Evolutionary conservation across 257 asterid genomes (phyloP).

Genomic region (Hygrophila difformis): DNA sequence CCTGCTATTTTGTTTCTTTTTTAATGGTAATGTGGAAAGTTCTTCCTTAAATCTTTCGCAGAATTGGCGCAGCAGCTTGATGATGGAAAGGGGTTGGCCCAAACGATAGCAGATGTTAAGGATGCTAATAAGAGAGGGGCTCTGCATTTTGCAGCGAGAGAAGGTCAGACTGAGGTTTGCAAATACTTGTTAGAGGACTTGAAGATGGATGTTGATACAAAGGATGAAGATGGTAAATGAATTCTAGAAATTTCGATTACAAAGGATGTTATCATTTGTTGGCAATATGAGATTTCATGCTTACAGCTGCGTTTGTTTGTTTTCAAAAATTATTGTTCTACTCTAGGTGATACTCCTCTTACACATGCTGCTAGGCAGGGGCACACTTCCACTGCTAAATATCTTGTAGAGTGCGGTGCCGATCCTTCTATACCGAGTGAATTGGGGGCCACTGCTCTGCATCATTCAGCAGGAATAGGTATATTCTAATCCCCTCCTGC

Average conservation of each 20-base stretch:
- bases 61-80: constrained; percentile 66
- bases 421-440: constrained; percentile 81
- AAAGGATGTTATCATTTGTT: neutral
- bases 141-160: constrained; percentile 88
- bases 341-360: constrained; percentile 83
- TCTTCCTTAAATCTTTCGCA: constrained; percentile 5
- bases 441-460: constrained; percentile 79
- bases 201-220: constrained; percentile 61
- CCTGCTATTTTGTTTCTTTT: neutral
- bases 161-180: constrained; percentile 84
- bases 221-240: constrained; percentile 94
- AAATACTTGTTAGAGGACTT: constrained; percentile 80
- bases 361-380: constrained; percentile 89
- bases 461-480: constrained; percentile 89
- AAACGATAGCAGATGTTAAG: constrained; percentile 66
- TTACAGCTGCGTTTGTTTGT: neutral
- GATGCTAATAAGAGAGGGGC: constrained; percentile 98
- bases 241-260: no score
- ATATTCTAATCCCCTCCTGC: constrained; percentile 7
- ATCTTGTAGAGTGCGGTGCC: constrained; percentile 69
- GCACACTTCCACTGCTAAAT: constrained; percentile 64
- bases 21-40: neutral
- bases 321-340: constrained; percentile 3
- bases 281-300: neutral
- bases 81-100: constrained; percentile 70